A percentile compares a stretch with the other conserved stretches of the same genome.
phyloP scores from a whole-genome alignment of 1,284 basidiomycete genomes.

The Leccinum subfulvum region DNA sequence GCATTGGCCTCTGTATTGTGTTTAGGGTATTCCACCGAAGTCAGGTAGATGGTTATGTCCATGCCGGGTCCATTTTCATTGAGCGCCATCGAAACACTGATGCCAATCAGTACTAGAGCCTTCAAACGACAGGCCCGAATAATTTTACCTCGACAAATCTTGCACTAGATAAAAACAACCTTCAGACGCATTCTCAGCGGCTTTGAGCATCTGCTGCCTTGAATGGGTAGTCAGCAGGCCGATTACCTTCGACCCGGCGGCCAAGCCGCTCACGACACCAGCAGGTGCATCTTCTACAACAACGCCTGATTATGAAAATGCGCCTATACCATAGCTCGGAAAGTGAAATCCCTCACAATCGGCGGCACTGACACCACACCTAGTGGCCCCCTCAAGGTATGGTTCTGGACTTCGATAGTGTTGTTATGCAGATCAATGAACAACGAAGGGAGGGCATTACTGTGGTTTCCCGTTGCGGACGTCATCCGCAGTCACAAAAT shows the following conservation, averaged over 20 bases:
- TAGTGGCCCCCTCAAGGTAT: constrained; percentile 72
- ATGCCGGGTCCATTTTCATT: constrained; percentile 12
- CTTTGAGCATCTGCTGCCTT: constrained; percentile 58
- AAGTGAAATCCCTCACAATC: constrained; percentile 45
- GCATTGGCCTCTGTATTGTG: not conserved
- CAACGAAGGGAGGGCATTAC: constrained; percentile 36
- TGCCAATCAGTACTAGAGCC: constrained; percentile 4
- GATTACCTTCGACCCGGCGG: constrained; percentile 78
- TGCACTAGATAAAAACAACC: constrained; percentile 51
- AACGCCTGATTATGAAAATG: constrained; percentile 47
- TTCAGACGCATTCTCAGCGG: constrained; percentile 42
- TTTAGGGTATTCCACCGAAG: constrained; percentile 4
- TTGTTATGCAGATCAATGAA: constrained; percentile 25
- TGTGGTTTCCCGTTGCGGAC: constrained; percentile 79
- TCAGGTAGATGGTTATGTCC: constrained; percentile 20
- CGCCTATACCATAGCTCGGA: constrained; percentile 4
- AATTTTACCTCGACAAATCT: constrained; percentile 56
- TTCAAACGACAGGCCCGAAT: not conserved
- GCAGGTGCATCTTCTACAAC: constrained; percentile 88
- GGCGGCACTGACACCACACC: constrained; percentile 56
- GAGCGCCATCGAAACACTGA: constrained; percentile 30
- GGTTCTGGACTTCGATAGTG: constrained; percentile 68
- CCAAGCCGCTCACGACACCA: constrained; percentile 71
- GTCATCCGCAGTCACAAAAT: constrained; percentile 78
- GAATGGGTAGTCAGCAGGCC: constrained; percentile 79